Evolutionary conservation across 345 rosid species (phyloP).

Genomic region (Gossypium turneri): DNA sequence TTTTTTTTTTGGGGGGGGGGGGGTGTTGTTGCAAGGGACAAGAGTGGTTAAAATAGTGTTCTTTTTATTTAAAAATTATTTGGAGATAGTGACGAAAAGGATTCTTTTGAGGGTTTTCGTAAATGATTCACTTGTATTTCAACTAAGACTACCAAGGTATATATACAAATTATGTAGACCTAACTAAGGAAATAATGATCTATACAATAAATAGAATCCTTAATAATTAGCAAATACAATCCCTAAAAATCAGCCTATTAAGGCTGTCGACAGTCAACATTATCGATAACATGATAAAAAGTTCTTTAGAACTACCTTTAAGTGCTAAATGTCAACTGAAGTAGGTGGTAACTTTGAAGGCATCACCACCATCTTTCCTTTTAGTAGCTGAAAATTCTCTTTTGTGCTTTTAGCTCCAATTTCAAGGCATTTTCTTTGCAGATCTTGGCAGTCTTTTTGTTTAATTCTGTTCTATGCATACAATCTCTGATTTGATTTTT

Average conservation of each 20-base stretch:
- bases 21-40: background rate
- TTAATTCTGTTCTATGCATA: background rate
- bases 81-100: no score
- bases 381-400: background rate
- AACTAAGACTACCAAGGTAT: no score
- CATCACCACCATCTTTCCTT: background rate
- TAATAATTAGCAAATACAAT: no score
- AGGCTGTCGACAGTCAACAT: no score
- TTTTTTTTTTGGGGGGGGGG: background rate
- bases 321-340: background rate
- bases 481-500: background rate
- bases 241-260: no score
- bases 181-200: no score
- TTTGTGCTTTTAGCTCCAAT: background rate
- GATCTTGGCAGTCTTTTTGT: background rate
- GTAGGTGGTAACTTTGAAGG: background rate
- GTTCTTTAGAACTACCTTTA: background rate
- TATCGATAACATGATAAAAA: background rate
- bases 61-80: background rate
- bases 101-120: no score
- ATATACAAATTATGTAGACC: no score
- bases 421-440: slow-evolving; percentile 3
- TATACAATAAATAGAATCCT: no score
- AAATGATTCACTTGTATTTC: no score
- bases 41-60: background rate